A percentile compares a stretch with the other conserved stretches of the same genome.
Conservation (phyloP, 148 eudicot species). For the Arbutus unedo region DNA sequence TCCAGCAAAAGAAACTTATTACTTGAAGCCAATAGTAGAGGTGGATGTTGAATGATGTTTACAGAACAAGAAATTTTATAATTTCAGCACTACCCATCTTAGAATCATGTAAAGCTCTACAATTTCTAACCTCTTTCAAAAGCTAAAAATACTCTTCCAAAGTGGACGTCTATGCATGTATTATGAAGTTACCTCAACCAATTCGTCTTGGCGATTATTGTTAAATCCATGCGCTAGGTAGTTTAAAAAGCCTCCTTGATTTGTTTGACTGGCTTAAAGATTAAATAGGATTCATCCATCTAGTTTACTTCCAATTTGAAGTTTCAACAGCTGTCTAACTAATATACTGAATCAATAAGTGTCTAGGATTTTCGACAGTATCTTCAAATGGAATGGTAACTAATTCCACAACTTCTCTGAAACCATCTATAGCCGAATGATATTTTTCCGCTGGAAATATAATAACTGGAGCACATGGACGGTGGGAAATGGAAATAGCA, state of each 20-base stretch:
- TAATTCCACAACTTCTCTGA: not conserved
- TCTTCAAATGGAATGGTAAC: not conserved
- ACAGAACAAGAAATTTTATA: too few species aligned
- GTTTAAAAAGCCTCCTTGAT: not conserved
- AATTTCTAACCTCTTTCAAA: not conserved
- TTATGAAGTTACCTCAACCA: not conserved
- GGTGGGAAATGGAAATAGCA: not conserved
- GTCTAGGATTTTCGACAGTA: not conserved
- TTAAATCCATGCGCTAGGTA: not conserved
- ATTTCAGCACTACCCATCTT: not conserved
- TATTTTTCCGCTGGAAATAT: not conserved
- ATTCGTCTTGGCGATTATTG: not conserved
- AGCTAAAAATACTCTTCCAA: not conserved
- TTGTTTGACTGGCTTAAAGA: not conserved
- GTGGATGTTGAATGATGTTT: too few species aligned
- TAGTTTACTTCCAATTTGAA: not conserved
- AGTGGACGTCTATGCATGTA: not conserved
- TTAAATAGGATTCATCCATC: not conserved
- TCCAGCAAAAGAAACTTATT: not conserved
- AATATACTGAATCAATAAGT: not conserved
- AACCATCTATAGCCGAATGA: not conserved
- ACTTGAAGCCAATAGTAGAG: not conserved
- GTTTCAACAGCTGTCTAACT: not conserved
- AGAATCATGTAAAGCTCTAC: not conserved
- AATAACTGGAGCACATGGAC: not conserved